Base-by-base conservation (phyloP, 345 rosid genomes). In the Odontarrhena argentea region DNA sequence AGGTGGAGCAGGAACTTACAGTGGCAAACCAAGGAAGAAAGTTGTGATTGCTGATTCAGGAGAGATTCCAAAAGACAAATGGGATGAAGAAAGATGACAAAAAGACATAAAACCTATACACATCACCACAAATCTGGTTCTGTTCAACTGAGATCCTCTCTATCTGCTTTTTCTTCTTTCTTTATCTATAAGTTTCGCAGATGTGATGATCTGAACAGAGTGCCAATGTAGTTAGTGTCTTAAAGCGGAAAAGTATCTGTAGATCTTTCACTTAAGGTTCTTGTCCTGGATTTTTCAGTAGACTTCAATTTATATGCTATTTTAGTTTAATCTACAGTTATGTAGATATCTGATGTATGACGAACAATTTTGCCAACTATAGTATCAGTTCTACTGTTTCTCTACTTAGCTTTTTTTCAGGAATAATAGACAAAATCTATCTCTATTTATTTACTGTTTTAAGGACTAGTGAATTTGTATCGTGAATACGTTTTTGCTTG, bases 1-100 rank as follows among this genome's bases (percentile, higher is more conserved):
- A 85, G 99, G 99, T 2, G 96, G 99, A 46, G 99, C 96, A 2
- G 99, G 99, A 40, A 94, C 99, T 13, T 94, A 91, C 79, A 91
- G 78, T 36, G 96, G 95, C 59, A 91, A 94, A 69, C 99, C 96
- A 2, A 80, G 97, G 78, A 91, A 91, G 84, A 91, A 83, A 75
- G 97, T 91, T 13, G 80, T 74, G 25, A 81, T 94, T 55, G 88
- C 93, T 0, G 96, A 91, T 76, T 84, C 85, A 0, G 96, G 97
- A 40, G 96, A 87, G 89, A 88, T 88, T 63, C 90, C 96, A 0
- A 87, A 81, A 71, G 80, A 77, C 77, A 88, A 88, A 79, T 91
- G 99, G 96, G 95, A 87, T 37, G 95, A 84, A 71, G 96, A 87
- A 69, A 71, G 80, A 47, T 81, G 87, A 87, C 63, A 45, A 45